These are phyloP conservation scores for Cupressus sempervirens DNA, from an alignment of 75 land plant genomes.

Conservation along the genomic window DNA sequence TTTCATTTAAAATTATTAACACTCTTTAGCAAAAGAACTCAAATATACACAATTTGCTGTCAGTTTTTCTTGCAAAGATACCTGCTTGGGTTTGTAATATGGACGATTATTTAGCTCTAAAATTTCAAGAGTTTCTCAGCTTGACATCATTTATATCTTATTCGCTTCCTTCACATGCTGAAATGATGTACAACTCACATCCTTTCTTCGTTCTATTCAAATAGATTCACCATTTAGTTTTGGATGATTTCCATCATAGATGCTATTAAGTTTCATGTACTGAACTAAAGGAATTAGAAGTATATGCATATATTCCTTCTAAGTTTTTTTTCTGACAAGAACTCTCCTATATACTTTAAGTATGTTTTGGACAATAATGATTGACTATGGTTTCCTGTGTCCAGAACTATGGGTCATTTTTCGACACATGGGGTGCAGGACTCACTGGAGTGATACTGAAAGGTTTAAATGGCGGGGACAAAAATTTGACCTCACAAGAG, in stretches of 20 bases:
- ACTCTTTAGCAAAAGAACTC: background rate
- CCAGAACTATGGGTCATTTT: constrained; percentile 95
- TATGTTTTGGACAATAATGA: background rate
- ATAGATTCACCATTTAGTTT: background rate
- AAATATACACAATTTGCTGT: background rate
- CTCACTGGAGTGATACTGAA: constrained; percentile 50
- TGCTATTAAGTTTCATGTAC: background rate
- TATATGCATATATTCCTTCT: background rate
- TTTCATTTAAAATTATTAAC: background rate
- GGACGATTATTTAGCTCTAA: background rate
- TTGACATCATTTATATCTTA: background rate
- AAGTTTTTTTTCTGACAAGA: background rate
- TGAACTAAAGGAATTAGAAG: background rate
- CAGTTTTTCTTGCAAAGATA: background rate
- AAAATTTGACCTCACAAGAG: constrained; percentile 35
- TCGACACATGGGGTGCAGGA: constrained; percentile 80
- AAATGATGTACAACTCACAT: background rate
- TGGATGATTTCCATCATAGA: background rate
- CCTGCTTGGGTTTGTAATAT: background rate
- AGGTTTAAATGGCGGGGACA: constrained; percentile 30
- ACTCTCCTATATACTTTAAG: background rate
- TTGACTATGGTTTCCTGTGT: background rate
- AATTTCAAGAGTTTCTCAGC: background rate
- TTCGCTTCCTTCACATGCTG: background rate
- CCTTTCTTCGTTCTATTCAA: background rate